Evolutionary conservation across 2,329 filamentous ascomycete genomes (phyloP).

Genomic region (Cytospora schulzeri): DNA sequence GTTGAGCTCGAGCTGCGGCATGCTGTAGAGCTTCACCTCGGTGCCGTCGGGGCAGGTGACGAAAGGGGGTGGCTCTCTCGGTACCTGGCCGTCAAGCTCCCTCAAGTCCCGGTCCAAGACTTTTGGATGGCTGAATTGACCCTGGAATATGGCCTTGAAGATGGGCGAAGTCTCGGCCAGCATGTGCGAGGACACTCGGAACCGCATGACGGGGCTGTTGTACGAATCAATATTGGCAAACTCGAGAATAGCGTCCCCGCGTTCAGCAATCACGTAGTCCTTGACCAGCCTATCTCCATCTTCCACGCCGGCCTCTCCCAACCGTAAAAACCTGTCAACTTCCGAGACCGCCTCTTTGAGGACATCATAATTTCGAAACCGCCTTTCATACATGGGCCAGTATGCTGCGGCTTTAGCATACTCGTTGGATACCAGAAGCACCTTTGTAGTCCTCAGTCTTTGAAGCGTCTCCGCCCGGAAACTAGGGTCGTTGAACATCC

Average conservation of each 20-base stretch:
- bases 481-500: constrained; percentile 44
- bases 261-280: constrained; percentile 47
- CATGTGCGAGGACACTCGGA: constrained; percentile 54
- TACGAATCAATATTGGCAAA: constrained; percentile 48
- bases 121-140: constrained; percentile 17
- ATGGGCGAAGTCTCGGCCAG: constrained; percentile 54
- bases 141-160: constrained; percentile 51
- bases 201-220: constrained; percentile 45
- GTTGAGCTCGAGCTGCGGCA: constrained; percentile 55
- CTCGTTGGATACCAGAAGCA: background rate
- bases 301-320: constrained; percentile 44
- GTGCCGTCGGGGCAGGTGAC: constrained; percentile 47
- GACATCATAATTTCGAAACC: constrained; percentile 50
- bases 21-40: constrained; percentile 51
- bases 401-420: constrained; percentile 31
- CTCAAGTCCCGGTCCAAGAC: constrained; percentile 34
- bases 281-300: constrained; percentile 41
- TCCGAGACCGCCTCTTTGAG: constrained; percentile 46
- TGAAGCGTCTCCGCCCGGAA: constrained; percentile 46
- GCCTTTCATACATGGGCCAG: constrained; percentile 49
- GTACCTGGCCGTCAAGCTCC: constrained; percentile 40
- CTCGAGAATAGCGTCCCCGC: constrained; percentile 54
- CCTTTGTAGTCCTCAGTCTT: background rate
- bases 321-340: constrained; percentile 44
- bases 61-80: constrained; percentile 37